These are phyloP conservation scores for Brassica rapa DNA, from an alignment of 345 rosid species.

Conservation along the genomic window DNA sequence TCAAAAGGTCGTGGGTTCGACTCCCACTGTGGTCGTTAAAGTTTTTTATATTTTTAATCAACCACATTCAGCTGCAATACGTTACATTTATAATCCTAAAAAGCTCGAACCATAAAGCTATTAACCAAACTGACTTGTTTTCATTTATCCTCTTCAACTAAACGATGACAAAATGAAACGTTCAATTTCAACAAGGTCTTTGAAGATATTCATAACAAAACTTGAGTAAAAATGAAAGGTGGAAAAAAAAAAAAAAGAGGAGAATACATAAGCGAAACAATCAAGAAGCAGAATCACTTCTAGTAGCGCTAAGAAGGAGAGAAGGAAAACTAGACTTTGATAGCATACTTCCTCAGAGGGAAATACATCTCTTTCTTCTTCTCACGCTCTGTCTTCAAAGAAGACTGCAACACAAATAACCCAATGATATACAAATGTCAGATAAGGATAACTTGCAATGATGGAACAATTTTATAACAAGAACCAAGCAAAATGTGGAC, in stretches of 20 bases:
- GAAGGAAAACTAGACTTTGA: slow-evolving; percentile 33
- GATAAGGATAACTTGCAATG: neutral
- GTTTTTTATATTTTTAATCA: neutral
- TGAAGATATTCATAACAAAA: slow-evolving; percentile 6
- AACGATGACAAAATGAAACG: neutral
- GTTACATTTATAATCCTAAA: neutral
- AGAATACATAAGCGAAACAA: neutral
- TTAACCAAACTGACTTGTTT: neutral
- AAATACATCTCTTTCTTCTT: slow-evolving; percentile 72
- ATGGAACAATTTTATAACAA: neutral
- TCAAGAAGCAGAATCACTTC: slow-evolving; percentile 4
- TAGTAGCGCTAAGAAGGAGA: neutral
- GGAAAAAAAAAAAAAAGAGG: neutral
- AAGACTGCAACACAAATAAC: slow-evolving; percentile 42
- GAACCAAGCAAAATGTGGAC: neutral
- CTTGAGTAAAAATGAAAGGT: neutral
- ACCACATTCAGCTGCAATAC: too few relatives aligned
- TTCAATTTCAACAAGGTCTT: neutral
- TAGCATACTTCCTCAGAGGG: slow-evolving; percentile 64
- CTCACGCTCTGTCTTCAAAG: slow-evolving; percentile 69
- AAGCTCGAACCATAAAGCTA: neutral
- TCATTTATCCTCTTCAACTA: neutral
- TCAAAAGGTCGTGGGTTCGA: slow-evolving; percentile 79
- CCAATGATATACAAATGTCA: neutral
- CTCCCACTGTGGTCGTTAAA: slow-evolving; percentile 41